Percentiles rank a stretch among this genome's conserved stretches.
phyloP scores from a whole-genome alignment of 176 grass and related monocot genomes.

The Alloteropsis semialata region DNA sequence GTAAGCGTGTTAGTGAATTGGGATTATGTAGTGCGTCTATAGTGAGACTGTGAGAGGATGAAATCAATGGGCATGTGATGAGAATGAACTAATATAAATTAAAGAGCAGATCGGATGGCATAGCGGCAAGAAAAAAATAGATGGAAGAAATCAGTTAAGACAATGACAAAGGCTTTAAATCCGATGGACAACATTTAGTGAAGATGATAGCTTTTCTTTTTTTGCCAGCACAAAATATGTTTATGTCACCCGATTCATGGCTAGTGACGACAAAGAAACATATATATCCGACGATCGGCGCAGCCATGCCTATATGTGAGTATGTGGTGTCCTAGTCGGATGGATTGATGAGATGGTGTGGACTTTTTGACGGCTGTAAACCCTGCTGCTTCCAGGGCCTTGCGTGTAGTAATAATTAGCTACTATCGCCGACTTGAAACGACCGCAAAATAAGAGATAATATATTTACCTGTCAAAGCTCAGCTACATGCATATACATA shows the following conservation, averaged over 20 bases:
- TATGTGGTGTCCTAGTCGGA: conserved; percentile 22
- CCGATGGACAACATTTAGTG: no score
- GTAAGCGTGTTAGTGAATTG: no score
- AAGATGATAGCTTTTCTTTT: no score
- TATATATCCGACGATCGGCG: background rate
- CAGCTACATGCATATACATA: background rate
- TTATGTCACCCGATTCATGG: background rate
- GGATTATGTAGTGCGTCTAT: no score
- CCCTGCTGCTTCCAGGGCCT: background rate
- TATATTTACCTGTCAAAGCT: background rate
- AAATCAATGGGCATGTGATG: no score
- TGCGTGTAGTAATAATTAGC: background rate
- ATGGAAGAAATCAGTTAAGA: no score
- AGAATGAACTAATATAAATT: no score
- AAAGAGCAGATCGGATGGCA: no score
- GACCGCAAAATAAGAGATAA: background rate
- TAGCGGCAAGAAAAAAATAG: no score
- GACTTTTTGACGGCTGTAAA: conserved; percentile 11
- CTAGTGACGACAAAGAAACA: background rate
- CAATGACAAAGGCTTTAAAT: no score
- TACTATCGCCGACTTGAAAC: background rate
- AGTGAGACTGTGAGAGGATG: no score
- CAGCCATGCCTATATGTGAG: background rate
- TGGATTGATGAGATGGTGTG: background rate
- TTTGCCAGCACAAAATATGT: background rate